Percentiles rank a stretch among this genome's conserved stretches.
phyloP scores from a whole-genome alignment of 345 rosid species.

The Hibiscus tridactylites region DNA sequence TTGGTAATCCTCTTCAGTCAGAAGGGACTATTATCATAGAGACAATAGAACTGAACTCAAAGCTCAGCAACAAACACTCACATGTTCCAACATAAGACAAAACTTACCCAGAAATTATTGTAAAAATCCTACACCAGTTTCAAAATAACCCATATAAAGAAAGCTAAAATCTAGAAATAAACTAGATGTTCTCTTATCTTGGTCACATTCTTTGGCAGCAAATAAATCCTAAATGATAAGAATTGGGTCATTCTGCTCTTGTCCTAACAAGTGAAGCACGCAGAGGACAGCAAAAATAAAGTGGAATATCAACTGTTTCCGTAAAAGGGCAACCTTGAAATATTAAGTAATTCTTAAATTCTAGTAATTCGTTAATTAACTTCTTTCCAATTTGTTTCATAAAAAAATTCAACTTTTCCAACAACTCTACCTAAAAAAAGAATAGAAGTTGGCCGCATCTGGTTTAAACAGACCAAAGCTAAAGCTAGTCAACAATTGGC shows the following conservation, averaged over 20 bases:
- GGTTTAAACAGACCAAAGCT: background rate
- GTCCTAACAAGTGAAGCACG: background rate
- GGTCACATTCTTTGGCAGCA: too few relatives aligned
- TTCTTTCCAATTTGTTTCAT: background rate
- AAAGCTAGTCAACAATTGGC: background rate
- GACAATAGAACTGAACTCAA: too few relatives aligned
- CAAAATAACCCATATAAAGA: background rate
- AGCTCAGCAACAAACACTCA: background rate
- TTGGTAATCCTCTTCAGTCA: background rate
- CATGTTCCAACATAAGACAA: background rate
- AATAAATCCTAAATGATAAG: background rate
- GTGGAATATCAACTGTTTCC: background rate
- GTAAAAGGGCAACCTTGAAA: background rate
- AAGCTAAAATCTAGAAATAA: background rate
- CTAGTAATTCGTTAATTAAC: background rate
- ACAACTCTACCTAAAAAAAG: background rate
- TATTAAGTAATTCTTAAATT: background rate
- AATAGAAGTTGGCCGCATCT: background rate
- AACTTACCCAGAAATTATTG: background rate
- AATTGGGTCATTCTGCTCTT: background rate
- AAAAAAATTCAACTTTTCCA: too few relatives aligned
- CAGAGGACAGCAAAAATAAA: background rate
- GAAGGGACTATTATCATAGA: too few relatives aligned
- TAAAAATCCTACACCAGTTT: background rate
- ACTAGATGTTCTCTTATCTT: background rate